Evolutionary conservation across 495 filamentous ascomycete species (phyloP), one percentile per base, ranked within the genome.

Genomic region (Daldinia loculata): DNA sequence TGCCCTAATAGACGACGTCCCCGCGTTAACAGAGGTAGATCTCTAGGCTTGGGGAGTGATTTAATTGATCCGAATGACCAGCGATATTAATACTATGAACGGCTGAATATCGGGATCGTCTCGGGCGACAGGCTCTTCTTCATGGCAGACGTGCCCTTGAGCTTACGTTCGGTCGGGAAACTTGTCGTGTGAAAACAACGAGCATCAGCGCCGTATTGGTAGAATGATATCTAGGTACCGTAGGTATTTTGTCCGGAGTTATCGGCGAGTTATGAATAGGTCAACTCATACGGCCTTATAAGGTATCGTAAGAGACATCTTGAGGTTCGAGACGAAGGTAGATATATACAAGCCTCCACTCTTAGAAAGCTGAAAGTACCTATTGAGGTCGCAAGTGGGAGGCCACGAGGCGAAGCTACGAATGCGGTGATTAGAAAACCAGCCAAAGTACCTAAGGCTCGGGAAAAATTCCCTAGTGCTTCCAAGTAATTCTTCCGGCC

Each of bases 401-500:
- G 51, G 19, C 43, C 43, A 48, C 19, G 39, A 60, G 56, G 15
- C 43, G 56, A 66, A 62, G 70, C 50, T 61, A 38, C 29, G 38
- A 32, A 52, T 61, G 30, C 65, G 32, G 55, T 56, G 27, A 56
- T 15, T n/a, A 48, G 50, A 22, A 51, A 61, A 61, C 26, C 22
- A 26, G 7, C 29, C 17, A 58, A 61, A 71, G 39, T 43, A 56
- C n/a, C n/a, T n/a, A n/a, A n/a, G 19, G 36, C 29, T 14, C 67
- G 61, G 71, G 71, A 71, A 69, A 67, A 68, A 68, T 75, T 75
- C 52, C 38, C 24, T 66, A 51, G 52, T 34, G 56, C 22, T 59
- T 19, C 61, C 19, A 63, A 66, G 26, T 74, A 77, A 77, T 75
- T 77, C 32, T 75, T 75, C 75, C 75, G 71, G 73, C 63, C 64